phyloP scores from a whole-genome alignment of 2,329 filamentous ascomycete genomes.

The Delphinella strobiligena region DNA sequence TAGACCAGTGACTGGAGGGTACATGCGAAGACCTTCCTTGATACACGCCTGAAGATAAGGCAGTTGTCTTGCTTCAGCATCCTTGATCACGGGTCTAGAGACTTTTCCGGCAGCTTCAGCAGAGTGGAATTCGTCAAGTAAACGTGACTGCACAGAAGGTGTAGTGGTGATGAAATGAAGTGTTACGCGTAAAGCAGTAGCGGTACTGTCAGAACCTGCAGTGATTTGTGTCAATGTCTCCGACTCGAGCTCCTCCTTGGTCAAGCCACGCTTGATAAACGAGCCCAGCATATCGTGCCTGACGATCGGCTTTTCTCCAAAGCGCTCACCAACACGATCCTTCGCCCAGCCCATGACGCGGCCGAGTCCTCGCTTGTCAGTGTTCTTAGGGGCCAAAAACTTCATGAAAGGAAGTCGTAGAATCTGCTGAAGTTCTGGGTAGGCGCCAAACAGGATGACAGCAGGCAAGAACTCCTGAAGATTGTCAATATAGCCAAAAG shows the following conservation, averaged over 20 bases:
- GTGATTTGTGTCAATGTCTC: conserved; percentile 36
- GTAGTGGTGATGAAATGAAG: conserved; percentile 42
- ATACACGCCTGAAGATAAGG: conserved; percentile 36
- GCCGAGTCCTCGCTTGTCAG: conserved; percentile 30
- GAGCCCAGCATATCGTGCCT: conserved; percentile 43
- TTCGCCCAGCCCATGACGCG: conserved; percentile 33
- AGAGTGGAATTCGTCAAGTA: conserved; percentile 35
- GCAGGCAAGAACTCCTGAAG: conserved; percentile 30
- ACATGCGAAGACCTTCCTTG: conserved; percentile 35
- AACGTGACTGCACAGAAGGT: conserved; percentile 31
- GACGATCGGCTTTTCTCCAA: conserved; percentile 29
- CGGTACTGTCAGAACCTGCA: conserved; percentile 47
- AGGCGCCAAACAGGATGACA: conserved; percentile 32
- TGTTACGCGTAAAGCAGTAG: conserved; percentile 41
- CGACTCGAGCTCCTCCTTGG: conserved; percentile 28
- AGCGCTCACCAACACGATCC: conserved; percentile 34
- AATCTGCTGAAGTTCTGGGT: conserved; percentile 30
- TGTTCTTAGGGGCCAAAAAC: conserved; percentile 32
- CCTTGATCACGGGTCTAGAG: conserved; percentile 36
- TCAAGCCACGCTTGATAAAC: conserved; percentile 36
- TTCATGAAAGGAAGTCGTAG: conserved; percentile 30
- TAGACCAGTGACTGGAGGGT: conserved; percentile 29
- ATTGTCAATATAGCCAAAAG: conserved; percentile 37
- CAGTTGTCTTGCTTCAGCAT: conserved; percentile 29
- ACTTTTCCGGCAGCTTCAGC: conserved; percentile 27